Evolutionary conservation across 2,329 filamentous ascomycete genomes (phyloP).

Genomic region (Hymenoscyphus fructigenus): DNA sequence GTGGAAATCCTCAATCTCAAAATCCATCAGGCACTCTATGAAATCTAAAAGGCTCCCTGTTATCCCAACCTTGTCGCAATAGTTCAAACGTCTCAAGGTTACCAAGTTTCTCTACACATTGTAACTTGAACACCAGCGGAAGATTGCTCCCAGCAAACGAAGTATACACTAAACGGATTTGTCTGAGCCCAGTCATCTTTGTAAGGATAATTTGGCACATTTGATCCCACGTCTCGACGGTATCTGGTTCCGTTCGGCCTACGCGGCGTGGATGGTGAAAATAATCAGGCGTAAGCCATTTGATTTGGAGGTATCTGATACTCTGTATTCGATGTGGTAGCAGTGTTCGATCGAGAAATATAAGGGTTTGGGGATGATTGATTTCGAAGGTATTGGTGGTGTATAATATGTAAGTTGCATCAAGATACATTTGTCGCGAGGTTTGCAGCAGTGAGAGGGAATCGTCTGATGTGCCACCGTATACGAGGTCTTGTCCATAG

Average conservation of each 20-base stretch:
- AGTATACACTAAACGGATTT: neutral
- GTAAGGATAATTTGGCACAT: slow-evolving; percentile 1
- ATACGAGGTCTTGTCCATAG: neutral
- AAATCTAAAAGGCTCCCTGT: too few species aligned
- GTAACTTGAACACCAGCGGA: too few species aligned
- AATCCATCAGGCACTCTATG: too few species aligned
- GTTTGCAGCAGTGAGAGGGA: neutral
- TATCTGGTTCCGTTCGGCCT: neutral
- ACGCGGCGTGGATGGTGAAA: neutral
- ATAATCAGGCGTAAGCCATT: neutral
- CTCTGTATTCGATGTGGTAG: neutral
- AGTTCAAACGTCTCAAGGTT: too few species aligned
- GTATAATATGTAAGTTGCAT: slow-evolving; percentile 4
- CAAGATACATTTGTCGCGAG: slow-evolving; percentile 5
- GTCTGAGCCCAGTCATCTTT: slow-evolving; percentile 6
- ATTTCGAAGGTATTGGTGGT: slow-evolving; percentile 6
- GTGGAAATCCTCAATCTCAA: too few species aligned
- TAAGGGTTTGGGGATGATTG: slow-evolving; percentile 3
- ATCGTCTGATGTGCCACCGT: neutral
- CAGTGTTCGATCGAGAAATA: slow-evolving; percentile 7
- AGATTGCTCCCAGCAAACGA: too few species aligned
- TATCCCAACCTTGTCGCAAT: too few species aligned
- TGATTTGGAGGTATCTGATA: slow-evolving; percentile 1
- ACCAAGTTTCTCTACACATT: too few species aligned
- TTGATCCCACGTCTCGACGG: slow-evolving; percentile 2